phyloP scores from a whole-genome alignment of 331 rosid species.

The Acacia concinna region DNA sequence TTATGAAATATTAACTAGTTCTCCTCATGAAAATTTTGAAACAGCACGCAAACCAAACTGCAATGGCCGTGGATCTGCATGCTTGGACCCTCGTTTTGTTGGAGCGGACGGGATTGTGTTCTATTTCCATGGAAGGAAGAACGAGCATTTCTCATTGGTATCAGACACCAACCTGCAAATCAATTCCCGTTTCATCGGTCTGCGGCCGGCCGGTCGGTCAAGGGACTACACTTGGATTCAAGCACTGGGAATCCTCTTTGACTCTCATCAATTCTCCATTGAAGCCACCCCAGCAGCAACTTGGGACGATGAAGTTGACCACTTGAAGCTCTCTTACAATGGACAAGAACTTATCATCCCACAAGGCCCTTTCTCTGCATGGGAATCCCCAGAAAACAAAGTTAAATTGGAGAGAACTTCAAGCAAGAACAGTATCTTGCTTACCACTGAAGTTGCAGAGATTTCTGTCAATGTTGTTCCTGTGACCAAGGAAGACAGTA shows the following conservation, averaged over 20 bases:
- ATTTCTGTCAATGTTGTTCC: constrained; percentile 65
- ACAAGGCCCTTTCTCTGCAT: constrained; percentile 47
- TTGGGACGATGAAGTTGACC: constrained; percentile 55
- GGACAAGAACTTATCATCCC: constrained; percentile 41
- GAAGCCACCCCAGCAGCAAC: constrained; percentile 47
- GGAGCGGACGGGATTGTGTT: constrained; percentile 76
- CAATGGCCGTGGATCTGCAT: constrained; percentile 65
- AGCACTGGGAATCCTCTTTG: constrained; percentile 61
- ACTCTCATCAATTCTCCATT: constrained; percentile 42
- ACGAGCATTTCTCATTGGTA: constrained; percentile 66
- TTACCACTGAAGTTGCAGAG: constrained; percentile 50
- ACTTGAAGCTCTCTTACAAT: constrained; percentile 53
- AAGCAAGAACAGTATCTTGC: constrained; percentile 43
- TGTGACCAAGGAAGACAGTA: constrained; percentile 65
- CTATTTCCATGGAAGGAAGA: constrained; percentile 66
- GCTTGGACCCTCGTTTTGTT: constrained; percentile 72
- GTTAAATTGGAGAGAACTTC: constrained; percentile 57
- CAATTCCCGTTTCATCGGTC: constrained; percentile 66
- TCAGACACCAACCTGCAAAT: constrained; percentile 59
- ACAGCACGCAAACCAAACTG: constrained; percentile 63
- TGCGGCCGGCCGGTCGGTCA: constrained; percentile 47
- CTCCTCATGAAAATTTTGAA: background rate
- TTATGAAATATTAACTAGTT: background rate
- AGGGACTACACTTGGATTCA: constrained; percentile 79
- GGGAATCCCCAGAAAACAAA: constrained; percentile 39